A percentile compares a stretch with the other conserved stretches of the same genome.
These are phyloP conservation scores for Ascoidea rubescens DNA, from an alignment of 805 yeast species.

Conservation along the genomic window DNA sequence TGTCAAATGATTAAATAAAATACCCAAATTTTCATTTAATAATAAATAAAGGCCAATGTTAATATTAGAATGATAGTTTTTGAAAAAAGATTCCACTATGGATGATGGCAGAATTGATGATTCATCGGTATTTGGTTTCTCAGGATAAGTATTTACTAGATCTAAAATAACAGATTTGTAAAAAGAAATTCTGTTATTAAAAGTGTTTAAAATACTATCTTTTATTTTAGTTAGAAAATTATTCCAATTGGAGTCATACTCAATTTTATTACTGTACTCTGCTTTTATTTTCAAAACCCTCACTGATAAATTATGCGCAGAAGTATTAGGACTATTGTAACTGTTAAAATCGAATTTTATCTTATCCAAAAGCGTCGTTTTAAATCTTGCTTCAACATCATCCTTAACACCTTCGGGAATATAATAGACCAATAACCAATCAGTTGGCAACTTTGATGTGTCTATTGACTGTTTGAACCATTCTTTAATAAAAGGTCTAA, in stretches of 20 bases:
- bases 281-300: constrained; percentile 21
- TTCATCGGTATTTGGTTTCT: not conserved
- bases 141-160: constrained; percentile 2
- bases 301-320: constrained; percentile 10
- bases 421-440: constrained; percentile 48
- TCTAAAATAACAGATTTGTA: constrained; percentile 16
- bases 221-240: constrained; percentile 30
- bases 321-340: constrained; percentile 5
- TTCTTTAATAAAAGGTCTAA: constrained; percentile 67
- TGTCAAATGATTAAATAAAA: constrained; percentile 37
- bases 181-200: constrained; percentile 30
- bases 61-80: constrained; percentile 24
- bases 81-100: constrained; percentile 12
- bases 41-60: constrained; percentile 29
- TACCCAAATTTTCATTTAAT: constrained; percentile 35
- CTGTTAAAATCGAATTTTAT: constrained; percentile 34
- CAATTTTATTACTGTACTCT: constrained; percentile 15
- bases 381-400: constrained; percentile 24
- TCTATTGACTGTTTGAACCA: constrained; percentile 47
- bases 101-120: not conserved
- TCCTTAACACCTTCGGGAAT: constrained; percentile 26
- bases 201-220: constrained; percentile 35
- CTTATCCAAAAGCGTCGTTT: constrained; percentile 38
- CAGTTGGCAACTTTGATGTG: constrained; percentile 30
- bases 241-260: constrained; percentile 37